Conservation (phyloP, 2,329 filamentous ascomycete genomes). For the Aspergillus quadrilineatus region DNA sequence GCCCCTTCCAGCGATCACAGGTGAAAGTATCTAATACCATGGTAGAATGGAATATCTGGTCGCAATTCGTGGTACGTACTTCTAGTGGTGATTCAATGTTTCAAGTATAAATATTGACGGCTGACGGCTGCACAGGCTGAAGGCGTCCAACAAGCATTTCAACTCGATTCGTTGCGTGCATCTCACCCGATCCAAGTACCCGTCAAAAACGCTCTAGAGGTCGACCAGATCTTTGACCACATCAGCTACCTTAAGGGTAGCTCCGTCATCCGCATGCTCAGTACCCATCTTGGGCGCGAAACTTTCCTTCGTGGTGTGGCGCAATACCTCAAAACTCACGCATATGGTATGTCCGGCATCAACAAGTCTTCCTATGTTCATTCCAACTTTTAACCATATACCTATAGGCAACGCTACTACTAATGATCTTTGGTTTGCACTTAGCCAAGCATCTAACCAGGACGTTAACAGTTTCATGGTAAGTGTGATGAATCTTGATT, state of each 20-base stretch:
- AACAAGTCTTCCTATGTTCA: neutral
- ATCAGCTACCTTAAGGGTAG: constrained; percentile 97
- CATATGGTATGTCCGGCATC: constrained; percentile 61
- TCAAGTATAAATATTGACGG: constrained; percentile 38
- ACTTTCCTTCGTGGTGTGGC: constrained; percentile 88
- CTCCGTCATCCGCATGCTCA: constrained; percentile 94
- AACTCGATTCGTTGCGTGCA: constrained; percentile 82
- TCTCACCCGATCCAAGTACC: constrained; percentile 96
- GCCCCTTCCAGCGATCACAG: neutral
- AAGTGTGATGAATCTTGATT: constrained; percentile 11
- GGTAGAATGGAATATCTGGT: constrained; percentile 92
- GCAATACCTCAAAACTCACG: constrained; percentile 82
- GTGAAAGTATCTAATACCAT: constrained; percentile 19
- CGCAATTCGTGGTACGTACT: constrained; percentile 79
- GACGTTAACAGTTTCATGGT: constrained; percentile 85
- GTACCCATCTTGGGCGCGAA: constrained; percentile 81
- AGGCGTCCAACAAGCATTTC: constrained; percentile 86
- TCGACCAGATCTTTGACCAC: constrained; percentile 96
- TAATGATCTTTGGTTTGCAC: constrained; percentile 82
- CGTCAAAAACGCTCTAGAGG: constrained; percentile 87
- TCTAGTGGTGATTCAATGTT: constrained; percentile 51
- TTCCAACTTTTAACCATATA: neutral
- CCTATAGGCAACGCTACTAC: constrained; percentile 72
- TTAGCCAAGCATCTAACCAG: constrained; percentile 82
- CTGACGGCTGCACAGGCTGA: constrained; percentile 62